Evolutionary conservation across 768 basidiomycete genomes (phyloP).

Genomic region (Mycena filopes): DNA sequence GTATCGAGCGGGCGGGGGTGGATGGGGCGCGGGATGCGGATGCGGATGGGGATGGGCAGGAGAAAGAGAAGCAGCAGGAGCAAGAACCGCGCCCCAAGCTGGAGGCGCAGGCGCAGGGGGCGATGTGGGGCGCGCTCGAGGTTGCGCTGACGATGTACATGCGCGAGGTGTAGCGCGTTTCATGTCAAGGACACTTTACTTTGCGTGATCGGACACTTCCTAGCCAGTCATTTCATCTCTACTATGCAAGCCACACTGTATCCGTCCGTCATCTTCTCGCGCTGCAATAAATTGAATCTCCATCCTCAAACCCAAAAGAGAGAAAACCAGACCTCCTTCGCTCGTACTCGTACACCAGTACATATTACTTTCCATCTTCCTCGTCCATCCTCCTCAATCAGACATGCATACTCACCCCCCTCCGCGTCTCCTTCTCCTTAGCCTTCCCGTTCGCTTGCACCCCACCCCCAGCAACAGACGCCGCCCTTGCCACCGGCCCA

Average conservation of each 20-base stretch:
- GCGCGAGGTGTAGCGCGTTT: not conserved
- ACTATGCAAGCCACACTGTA: too few relatives aligned
- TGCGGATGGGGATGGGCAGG: too few relatives aligned
- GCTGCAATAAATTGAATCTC: too few relatives aligned
- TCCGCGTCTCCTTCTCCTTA: not conserved
- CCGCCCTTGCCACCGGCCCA: not conserved
- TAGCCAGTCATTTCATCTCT: too few relatives aligned
- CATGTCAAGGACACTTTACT: not conserved
- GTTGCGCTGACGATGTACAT: slow-evolving; percentile 21
- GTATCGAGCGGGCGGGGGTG: slow-evolving; percentile 49
- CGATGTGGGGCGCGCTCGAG: slow-evolving; percentile 18
- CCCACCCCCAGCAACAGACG: slow-evolving; percentile 1
- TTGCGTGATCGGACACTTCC: not conserved
- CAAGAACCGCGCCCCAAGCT: not conserved
- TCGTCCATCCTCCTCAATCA: not conserved
- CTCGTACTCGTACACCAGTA: not conserved
- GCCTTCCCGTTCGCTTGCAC: not conserved
- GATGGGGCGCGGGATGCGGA: slow-evolving; percentile 6
- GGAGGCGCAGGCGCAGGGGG: not conserved
- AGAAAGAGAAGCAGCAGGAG: too few relatives aligned
- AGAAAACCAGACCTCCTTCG: too few relatives aligned
- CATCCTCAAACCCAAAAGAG: too few relatives aligned
- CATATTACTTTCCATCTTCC: not conserved
- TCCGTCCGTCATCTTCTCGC: too few relatives aligned
- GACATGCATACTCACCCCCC: slow-evolving; percentile 21